These are phyloP conservation scores for Inga leiocalycina DNA, from an alignment of 306 rosid species.

Conservation along the genomic window DNA sequence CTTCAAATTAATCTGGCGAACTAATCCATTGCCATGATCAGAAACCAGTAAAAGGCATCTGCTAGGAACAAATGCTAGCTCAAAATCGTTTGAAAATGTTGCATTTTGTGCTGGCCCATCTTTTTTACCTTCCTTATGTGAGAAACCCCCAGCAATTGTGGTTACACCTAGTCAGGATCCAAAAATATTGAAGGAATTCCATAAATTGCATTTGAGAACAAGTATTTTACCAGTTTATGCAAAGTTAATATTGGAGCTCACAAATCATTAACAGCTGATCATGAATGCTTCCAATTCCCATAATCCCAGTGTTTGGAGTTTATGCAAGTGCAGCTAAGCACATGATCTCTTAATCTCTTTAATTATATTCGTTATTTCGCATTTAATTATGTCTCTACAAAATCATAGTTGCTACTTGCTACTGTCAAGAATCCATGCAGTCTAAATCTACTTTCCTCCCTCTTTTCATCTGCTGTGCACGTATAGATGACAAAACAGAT, in stretches of 20 bases:
- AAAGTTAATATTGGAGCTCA: not conserved
- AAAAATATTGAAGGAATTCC: conserved; percentile 19
- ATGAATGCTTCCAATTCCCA: conserved; percentile 5
- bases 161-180: conserved; percentile 59
- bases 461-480: not conserved
- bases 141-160: conserved; percentile 70
- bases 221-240: not conserved
- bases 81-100: conserved; percentile 57
- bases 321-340: not conserved
- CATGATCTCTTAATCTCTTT: not conserved
- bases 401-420: conserved; percentile 11
- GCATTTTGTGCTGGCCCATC: conserved; percentile 75
- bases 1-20: conserved; percentile 68
- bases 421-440: not conserved
- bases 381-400: not conserved
- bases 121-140: conserved; percentile 37
- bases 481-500: not conserved
- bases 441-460: not conserved
- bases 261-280: not conserved
- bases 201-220: conserved; percentile 5
- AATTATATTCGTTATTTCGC: not conserved
- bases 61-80: conserved; percentile 56
- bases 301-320: conserved; percentile 10
- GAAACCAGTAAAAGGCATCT: conserved; percentile 58
- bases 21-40: conserved; percentile 54